Percentiles rank a stretch among this genome's conserved stretches.
These are phyloP conservation scores for Candida koratica DNA, from an alignment of 805 yeast species.

Conservation along the genomic window DNA sequence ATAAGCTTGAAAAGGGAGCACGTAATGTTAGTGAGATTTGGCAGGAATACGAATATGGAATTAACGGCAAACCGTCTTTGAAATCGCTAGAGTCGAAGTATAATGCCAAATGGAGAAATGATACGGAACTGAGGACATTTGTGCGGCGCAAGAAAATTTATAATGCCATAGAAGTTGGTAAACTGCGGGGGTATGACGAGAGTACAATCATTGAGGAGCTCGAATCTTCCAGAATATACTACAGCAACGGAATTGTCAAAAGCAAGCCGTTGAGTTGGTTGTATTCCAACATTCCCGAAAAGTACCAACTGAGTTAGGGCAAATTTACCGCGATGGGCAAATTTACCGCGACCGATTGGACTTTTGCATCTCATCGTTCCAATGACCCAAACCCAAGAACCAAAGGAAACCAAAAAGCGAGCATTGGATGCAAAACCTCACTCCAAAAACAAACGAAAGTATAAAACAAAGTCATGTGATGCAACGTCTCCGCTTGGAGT, in stretches of 20 bases:
- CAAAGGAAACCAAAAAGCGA: background rate
- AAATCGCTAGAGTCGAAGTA: conserved; percentile 46
- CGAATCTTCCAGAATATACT: conserved; percentile 43
- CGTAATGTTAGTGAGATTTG: conserved; percentile 48
- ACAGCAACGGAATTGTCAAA: conserved; percentile 37
- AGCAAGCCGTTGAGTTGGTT: conserved; percentile 30
- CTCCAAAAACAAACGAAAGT: conserved; percentile 42
- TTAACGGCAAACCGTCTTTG: conserved; percentile 50
- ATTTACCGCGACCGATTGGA: conserved; percentile 1
- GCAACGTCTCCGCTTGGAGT: conserved; percentile 81
- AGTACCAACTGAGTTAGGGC: conserved; percentile 16
- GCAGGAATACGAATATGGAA: conserved; percentile 53
- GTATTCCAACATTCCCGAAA: conserved; percentile 25
- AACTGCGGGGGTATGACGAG: conserved; percentile 40
- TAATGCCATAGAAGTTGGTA: conserved; percentile 51
- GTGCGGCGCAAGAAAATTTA: conserved; percentile 51
- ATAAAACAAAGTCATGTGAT: conserved; percentile 61
- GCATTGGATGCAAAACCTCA: conserved; percentile 3
- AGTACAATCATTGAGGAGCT: conserved; percentile 43
- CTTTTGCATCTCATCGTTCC: conserved; percentile 3
- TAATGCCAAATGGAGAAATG: conserved; percentile 55
- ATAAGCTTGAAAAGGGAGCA: conserved; percentile 25
- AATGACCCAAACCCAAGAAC: background rate
- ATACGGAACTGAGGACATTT: conserved; percentile 51
- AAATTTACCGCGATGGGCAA: background rate